A percentile compares a stretch with the other conserved stretches of the same genome.
These are phyloP conservation scores for Pseudogymnoascus sp. DNA, from an alignment of 2,329 filamentous ascomycete genomes.

Conservation along the genomic window DNA sequence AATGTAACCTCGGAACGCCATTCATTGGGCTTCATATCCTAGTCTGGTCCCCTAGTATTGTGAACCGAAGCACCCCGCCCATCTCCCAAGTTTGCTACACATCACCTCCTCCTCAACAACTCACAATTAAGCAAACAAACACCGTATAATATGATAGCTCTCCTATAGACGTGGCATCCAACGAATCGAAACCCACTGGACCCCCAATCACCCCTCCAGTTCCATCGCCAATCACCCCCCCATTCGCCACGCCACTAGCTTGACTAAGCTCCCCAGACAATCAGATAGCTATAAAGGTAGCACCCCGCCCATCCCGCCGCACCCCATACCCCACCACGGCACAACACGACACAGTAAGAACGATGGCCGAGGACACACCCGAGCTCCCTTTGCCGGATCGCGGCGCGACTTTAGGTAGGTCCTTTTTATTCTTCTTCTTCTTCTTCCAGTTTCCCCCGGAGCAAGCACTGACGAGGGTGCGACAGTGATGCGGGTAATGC, in stretches of 20 bases:
- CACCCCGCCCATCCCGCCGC: not conserved
- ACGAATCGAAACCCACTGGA: not conserved
- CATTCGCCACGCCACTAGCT: not conserved
- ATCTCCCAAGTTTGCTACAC: not conserved
- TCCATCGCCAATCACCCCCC: not conserved
- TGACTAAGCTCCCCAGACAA: not conserved
- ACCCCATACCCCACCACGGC: not conserved
- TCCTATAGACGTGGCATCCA: not conserved
- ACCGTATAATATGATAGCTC: not conserved
- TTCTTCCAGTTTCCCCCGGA: slow-evolving; percentile 29
- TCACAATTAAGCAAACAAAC: not conserved
- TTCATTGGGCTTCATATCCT: not conserved
- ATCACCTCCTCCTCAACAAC: not conserved
- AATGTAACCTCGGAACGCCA: not conserved
- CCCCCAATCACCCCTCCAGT: not conserved
- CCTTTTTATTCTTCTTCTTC: too few species aligned
- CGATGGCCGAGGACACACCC: slow-evolving; percentile 28
- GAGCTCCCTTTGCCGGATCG: slow-evolving; percentile 40
- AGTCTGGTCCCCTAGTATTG: not conserved
- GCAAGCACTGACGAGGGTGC: slow-evolving; percentile 34
- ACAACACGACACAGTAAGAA: not conserved
- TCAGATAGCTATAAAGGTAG: slow-evolving; percentile 4
- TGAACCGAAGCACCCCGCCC: not conserved
- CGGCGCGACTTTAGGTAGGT: slow-evolving; percentile 46
- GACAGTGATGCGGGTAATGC: slow-evolving; percentile 81